phyloP scores from a whole-genome alignment of 306 rosid species.

The Trifolium fragiferum region DNA sequence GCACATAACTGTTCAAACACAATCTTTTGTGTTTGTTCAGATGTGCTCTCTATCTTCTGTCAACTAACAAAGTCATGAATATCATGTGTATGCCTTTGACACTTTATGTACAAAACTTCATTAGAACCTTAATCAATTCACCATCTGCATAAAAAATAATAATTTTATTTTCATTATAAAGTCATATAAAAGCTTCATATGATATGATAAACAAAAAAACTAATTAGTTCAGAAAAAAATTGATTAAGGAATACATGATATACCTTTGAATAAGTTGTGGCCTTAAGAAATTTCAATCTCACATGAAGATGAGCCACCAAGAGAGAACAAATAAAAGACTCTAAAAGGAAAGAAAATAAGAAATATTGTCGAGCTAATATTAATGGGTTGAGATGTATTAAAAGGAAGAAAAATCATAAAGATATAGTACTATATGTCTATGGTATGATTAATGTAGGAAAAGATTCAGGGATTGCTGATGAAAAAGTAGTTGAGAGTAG shows the following conservation, averaged over 20 bases:
- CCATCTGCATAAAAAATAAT: not conserved
- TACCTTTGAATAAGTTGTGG: not conserved
- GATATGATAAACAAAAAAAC: not conserved
- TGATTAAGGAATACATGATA: not conserved
- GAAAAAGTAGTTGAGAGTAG: slow-evolving; percentile 19
- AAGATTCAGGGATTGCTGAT: slow-evolving; percentile 14
- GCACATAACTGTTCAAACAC: slow-evolving; percentile 60
- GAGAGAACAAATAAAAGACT: not conserved
- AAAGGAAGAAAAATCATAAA: not conserved
- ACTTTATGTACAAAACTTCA: not conserved
- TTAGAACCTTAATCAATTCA: not conserved
- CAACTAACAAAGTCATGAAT: slow-evolving; percentile 29
- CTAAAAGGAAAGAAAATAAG: not conserved
- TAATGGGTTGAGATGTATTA: not conserved
- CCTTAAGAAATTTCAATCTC: not conserved
- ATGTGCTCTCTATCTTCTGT: slow-evolving; percentile 74
- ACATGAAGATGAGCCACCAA: not conserved
- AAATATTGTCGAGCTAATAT: not conserved
- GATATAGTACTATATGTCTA: not conserved
- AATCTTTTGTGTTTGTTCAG: slow-evolving; percentile 48
- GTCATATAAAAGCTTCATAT: not conserved
- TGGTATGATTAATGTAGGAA: not conserved
- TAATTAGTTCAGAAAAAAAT: not conserved
- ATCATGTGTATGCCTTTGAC: not conserved
- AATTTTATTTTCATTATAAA: not conserved